Conservation (phyloP, 306 rosid genomes). For the Inga oerstediana region DNA sequence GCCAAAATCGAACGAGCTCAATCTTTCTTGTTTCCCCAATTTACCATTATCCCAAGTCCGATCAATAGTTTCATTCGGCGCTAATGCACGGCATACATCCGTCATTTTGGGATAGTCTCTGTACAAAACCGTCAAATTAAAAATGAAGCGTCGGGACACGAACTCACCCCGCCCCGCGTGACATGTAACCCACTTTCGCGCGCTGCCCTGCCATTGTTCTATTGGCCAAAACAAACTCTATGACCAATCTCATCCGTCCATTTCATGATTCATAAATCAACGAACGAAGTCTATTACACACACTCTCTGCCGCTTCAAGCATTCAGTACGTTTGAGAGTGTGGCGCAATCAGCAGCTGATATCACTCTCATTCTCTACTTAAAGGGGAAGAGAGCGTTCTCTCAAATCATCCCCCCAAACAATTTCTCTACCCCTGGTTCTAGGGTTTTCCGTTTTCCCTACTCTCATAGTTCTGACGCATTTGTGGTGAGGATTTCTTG, state of each 20-base stretch:
- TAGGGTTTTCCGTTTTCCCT: slow-evolving; percentile 28
- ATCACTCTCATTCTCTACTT: slow-evolving; percentile 10
- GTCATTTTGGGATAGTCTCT: background rate
- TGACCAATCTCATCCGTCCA: background rate
- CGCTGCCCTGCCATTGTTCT: background rate
- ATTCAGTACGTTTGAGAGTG: background rate
- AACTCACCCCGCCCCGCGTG: background rate
- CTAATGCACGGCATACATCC: no score
- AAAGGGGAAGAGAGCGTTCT: background rate
- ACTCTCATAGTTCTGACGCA: background rate
- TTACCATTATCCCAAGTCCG: background rate
- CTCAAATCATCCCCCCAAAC: background rate
- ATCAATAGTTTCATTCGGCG: background rate
- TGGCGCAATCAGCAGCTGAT: background rate
- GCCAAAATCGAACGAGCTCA: background rate
- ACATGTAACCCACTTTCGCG: background rate
- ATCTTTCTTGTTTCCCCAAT: background rate
- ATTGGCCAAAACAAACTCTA: background rate
- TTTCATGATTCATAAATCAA: background rate
- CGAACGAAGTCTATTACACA: background rate
- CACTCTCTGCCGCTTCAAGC: background rate
- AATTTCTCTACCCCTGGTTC: background rate
- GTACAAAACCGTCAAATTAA: background rate
- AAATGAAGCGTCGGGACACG: background rate
- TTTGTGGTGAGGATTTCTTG: background rate